Conservation (phyloP, 2,329 filamentous ascomycete genomes). For the Pestalotiopsis sp. region DNA sequence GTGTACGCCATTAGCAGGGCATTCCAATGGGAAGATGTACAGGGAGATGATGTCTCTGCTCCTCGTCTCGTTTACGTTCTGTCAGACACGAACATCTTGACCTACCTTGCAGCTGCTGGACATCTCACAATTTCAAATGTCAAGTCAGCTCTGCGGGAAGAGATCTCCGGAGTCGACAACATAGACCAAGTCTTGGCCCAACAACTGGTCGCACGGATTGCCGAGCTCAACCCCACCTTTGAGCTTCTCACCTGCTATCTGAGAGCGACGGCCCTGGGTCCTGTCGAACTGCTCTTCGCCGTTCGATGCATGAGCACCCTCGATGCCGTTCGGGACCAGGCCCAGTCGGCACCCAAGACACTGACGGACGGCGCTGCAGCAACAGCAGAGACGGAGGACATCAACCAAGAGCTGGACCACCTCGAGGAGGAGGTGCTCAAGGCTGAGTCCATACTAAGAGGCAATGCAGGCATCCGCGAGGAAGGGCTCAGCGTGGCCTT, state of each 20-base stretch:
- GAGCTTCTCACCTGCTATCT: conserved; percentile 69
- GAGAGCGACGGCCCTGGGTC: conserved; percentile 65
- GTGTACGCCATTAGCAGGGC: conserved; percentile 65
- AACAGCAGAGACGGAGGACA: conserved; percentile 35
- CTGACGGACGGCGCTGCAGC: conserved; percentile 30
- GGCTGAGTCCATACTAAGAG: conserved; percentile 68
- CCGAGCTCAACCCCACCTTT: conserved; percentile 69
- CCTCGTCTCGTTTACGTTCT: conserved; percentile 43
- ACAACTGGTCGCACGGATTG: conserved; percentile 64
- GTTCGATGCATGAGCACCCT: conserved; percentile 70
- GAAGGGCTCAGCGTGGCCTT: conserved; percentile 70
- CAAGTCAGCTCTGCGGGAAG: conserved; percentile 57
- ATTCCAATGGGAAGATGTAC: conserved; percentile 56
- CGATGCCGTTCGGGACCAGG: conserved; percentile 55
- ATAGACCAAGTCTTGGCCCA: conserved; percentile 55
- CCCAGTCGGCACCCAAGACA: conserved; percentile 34
- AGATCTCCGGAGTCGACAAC: conserved; percentile 45
- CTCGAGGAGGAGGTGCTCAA: conserved; percentile 68
- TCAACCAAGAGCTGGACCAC: conserved; percentile 60
- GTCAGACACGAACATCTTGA: conserved; percentile 57
- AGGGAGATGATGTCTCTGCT: conserved; percentile 44
- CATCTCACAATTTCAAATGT: conserved; percentile 64
- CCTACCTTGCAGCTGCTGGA: conserved; percentile 63
- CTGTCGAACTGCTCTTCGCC: conserved; percentile 68
- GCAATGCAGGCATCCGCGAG: conserved; percentile 65